A percentile compares a stretch with the other conserved stretches of the same genome.
Conservation (phyloP, 257 asterid species). For the Capsicum pubescens region DNA sequence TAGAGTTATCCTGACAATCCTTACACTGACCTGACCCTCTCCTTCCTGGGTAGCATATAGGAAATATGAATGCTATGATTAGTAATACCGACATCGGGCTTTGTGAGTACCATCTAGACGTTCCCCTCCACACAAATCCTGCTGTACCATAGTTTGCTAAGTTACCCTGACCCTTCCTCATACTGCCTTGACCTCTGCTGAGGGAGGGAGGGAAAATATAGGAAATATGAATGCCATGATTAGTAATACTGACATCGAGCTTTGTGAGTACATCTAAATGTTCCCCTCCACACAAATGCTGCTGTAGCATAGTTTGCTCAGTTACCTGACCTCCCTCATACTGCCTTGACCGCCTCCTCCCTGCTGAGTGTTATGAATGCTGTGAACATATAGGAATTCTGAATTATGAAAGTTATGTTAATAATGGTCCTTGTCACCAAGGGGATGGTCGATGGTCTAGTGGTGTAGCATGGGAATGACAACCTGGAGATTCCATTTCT, state of each 20-base stretch:
- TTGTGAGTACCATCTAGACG: neutral
- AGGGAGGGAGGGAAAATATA: too few relatives aligned
- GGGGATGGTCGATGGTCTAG: slow-evolving; percentile 13
- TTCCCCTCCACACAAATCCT: neutral
- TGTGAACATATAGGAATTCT: too few relatives aligned
- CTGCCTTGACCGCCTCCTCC: too few relatives aligned
- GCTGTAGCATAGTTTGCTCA: too few relatives aligned
- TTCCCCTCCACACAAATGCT: too few relatives aligned
- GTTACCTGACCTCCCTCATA: too few relatives aligned
- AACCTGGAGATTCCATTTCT: neutral
- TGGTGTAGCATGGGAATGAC: neutral
- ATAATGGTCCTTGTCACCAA: neutral
- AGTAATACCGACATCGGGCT: neutral
- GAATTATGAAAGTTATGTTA: too few relatives aligned
- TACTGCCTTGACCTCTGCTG: neutral
- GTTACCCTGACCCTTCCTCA: neutral
- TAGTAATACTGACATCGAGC: too few relatives aligned
- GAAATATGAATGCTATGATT: neutral
- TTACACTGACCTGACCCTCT: neutral
- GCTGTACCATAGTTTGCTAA: neutral
- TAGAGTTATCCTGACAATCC: neutral
- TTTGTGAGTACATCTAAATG: too few relatives aligned
- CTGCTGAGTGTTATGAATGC: too few relatives aligned
- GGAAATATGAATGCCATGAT: too few relatives aligned
- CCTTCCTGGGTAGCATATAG: neutral